A percentile compares a stretch with the other conserved stretches of the same genome.
phyloP scores from a whole-genome alignment of 306 rosid genomes.

The Prinsepia uniflora region DNA sequence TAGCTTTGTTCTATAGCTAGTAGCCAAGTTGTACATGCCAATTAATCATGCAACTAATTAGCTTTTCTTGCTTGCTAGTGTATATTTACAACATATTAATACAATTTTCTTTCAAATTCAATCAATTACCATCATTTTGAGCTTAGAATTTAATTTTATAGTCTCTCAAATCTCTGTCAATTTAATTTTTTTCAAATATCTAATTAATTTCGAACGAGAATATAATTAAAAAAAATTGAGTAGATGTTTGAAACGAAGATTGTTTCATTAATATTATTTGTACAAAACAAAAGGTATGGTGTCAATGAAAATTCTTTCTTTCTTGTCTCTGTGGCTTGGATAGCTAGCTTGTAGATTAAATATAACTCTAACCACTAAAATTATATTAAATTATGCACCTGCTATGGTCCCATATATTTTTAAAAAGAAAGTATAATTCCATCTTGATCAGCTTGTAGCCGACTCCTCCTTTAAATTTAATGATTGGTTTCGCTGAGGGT shows the following conservation, averaged over 20 bases:
- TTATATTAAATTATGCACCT: background rate
- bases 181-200: too few species aligned
- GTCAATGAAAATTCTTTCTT: background rate
- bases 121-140: too few species aligned
- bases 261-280: background rate
- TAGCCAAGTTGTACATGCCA: background rate
- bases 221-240: too few species aligned
- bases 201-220: too few species aligned
- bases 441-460: constrained; percentile 1
- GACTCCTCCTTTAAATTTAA: background rate
- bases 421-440: background rate
- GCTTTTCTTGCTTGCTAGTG: too few species aligned
- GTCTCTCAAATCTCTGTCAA: too few species aligned
- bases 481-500: constrained; percentile 17
- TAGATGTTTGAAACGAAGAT: background rate
- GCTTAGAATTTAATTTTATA: too few species aligned
- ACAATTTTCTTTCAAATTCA: too few species aligned
- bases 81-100: background rate
- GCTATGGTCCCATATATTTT: constrained; percentile 3
- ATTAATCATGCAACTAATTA: too few species aligned
- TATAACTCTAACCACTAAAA: background rate
- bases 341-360: background rate
- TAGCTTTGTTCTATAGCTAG: background rate
- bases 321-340: background rate
- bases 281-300: background rate